Evolutionary conservation across 2,329 filamentous ascomycete genomes (phyloP).

Genomic region (Trichophyton verrucosum): DNA sequence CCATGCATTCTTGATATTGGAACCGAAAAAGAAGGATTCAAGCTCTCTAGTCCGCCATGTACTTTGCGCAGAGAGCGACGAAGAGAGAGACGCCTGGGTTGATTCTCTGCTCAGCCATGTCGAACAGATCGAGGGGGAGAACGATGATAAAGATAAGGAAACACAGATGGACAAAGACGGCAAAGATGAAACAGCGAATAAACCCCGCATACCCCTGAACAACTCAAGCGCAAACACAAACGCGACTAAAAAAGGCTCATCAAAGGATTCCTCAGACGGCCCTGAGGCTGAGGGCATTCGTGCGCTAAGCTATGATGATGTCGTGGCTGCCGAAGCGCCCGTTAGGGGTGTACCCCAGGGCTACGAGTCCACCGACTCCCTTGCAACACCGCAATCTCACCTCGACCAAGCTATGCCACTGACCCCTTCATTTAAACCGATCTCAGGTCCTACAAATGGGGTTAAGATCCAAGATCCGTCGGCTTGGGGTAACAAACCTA

Average conservation of each 20-base stretch:
- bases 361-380: slow-evolving; percentile 22
- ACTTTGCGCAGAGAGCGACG: slow-evolving; percentile 86
- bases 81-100: slow-evolving; percentile 87
- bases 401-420: slow-evolving; percentile 20
- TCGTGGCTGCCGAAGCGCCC: slow-evolving; percentile 46
- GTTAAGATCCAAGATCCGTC: slow-evolving; percentile 69
- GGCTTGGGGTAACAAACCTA: slow-evolving; percentile 68
- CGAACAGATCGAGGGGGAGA: slow-evolving; percentile 54
- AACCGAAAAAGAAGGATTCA: slow-evolving; percentile 93
- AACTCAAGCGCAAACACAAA: slow-evolving; percentile 10
- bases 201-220: neutral
- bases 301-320: slow-evolving; percentile 45
- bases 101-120: slow-evolving; percentile 81
- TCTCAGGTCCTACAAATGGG: slow-evolving; percentile 76
- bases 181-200: slow-evolving; percentile 2
- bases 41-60: slow-evolving; percentile 81
- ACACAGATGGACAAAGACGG: slow-evolving; percentile 18
- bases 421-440: slow-evolving; percentile 40
- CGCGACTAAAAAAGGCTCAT: slow-evolving; percentile 23
- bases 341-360: slow-evolving; percentile 34
- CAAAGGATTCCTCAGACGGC: slow-evolving; percentile 17
- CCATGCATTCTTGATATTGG: slow-evolving; percentile 86
- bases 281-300: slow-evolving; percentile 29
- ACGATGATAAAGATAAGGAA: slow-evolving; percentile 16
- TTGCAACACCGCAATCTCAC: slow-evolving; percentile 17